Evolutionary conservation across 306 rosid species (phyloP).

Genomic region (Prunus padus): DNA sequence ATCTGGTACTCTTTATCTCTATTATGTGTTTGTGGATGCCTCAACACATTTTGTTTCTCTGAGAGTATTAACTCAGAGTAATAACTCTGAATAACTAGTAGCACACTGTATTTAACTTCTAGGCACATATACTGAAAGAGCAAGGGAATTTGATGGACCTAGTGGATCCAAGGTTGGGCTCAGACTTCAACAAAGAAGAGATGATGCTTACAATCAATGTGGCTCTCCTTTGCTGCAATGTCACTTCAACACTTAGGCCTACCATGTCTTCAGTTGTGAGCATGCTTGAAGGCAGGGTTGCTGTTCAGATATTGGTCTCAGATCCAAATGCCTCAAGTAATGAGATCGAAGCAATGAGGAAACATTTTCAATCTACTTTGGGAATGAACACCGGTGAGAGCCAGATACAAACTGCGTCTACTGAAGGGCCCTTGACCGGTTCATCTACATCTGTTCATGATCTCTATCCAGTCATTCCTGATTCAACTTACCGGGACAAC

Average conservation of each 20-base stretch:
- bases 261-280: slow-evolving; percentile 46
- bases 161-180: no score
- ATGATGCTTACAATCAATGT: no score
- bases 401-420: slow-evolving; percentile 15
- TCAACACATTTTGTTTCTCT: no score
- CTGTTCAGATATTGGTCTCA: slow-evolving; percentile 15
- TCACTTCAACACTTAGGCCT: slow-evolving; percentile 33
- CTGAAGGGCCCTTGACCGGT: slow-evolving; percentile 19
- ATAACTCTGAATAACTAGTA: no score
- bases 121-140: no score
- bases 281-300: slow-evolving; percentile 43
- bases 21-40: no score
- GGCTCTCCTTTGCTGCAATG: slow-evolving; percentile 38
- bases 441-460: slow-evolving; percentile 29
- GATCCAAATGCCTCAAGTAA: slow-evolving; percentile 2
- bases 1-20: no score
- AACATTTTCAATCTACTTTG: slow-evolving; percentile 12
- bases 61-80: no score
- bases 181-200: no score
- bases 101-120: no score
- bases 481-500: slow-evolving; percentile 20
- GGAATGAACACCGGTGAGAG: neutral
- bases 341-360: slow-evolving; percentile 26
- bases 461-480: slow-evolving; percentile 31
- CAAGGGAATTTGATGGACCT: no score